Evolutionary conservation across 306 rosid genomes (phyloP).

Genomic region (Astragalus glycyphyllos): DNA sequence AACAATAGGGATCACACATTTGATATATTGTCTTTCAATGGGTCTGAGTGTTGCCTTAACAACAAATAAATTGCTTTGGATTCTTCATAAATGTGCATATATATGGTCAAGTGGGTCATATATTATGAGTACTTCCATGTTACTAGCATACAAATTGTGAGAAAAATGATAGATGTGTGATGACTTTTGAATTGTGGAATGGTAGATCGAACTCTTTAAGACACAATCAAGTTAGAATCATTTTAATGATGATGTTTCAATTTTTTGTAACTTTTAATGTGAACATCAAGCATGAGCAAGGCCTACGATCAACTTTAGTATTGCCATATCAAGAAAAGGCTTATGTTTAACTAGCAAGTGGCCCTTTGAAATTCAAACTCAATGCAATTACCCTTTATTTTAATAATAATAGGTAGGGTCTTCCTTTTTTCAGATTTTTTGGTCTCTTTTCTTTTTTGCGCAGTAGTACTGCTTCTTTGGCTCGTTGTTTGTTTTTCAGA

Average conservation of each 20-base stretch:
- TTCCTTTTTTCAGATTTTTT: too few species aligned
- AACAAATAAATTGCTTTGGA: slow-evolving; percentile 64
- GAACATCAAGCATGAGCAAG: background rate
- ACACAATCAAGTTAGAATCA: background rate
- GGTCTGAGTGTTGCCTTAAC: slow-evolving; percentile 53
- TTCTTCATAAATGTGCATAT: slow-evolving; percentile 47
- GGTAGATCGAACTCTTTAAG: background rate
- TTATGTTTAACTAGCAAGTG: background rate
- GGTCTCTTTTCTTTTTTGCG: too few species aligned
- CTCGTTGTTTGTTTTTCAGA: too few species aligned
- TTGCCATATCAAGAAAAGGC: slow-evolving; percentile 1
- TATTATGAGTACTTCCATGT: slow-evolving; percentile 47
- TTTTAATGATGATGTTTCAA: too few species aligned
- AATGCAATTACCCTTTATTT: too few species aligned
- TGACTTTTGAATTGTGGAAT: slow-evolving; percentile 30
- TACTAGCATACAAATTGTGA: slow-evolving; percentile 42
- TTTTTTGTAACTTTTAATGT: too few species aligned
- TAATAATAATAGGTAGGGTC: too few species aligned
- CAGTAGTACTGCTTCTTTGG: too few species aligned
- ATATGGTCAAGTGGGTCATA: slow-evolving; percentile 52
- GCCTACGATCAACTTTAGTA: background rate
- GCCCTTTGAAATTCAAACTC: slow-evolving; percentile 16
- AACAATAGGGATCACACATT: slow-evolving; percentile 37
- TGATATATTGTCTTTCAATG: slow-evolving; percentile 45
- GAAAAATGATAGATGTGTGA: background rate